Conservation (phyloP, 352 stramenopile genomes). For the Pythium oligandrum region DNA sequence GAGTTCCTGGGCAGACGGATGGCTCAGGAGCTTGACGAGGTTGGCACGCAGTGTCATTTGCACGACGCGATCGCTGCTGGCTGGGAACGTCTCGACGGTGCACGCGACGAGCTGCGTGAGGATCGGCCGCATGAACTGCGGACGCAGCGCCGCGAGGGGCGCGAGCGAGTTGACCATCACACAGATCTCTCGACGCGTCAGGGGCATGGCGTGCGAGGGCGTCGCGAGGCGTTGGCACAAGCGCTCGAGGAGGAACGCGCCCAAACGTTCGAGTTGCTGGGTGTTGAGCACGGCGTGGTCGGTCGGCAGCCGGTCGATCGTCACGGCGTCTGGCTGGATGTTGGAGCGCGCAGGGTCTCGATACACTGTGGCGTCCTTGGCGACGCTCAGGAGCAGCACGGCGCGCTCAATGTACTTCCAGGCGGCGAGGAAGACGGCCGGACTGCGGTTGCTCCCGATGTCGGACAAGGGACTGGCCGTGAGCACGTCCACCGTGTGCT, state of each 20-base stretch:
- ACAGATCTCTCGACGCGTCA: conserved; percentile 48
- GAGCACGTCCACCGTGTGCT: conserved; percentile 42
- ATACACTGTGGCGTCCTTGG: conserved; percentile 54
- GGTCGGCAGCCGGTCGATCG: conserved; percentile 40
- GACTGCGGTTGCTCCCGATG: conserved; percentile 45
- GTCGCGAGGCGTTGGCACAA: conserved; percentile 33
- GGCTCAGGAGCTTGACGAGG: conserved; percentile 63
- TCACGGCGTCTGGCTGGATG: conserved; percentile 61
- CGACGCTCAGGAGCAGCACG: conserved; percentile 48
- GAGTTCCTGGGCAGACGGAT: conserved; percentile 49
- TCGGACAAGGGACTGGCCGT: conserved; percentile 1
- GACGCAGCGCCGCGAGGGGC: conserved; percentile 50
- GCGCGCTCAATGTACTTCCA: conserved; percentile 60
- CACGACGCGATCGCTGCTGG: conserved; percentile 31
- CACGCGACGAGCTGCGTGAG: conserved; percentile 43
- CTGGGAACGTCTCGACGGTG: conserved; percentile 18
- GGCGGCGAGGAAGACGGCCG: conserved; percentile 41
- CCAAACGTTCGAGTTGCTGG: conserved; percentile 33
- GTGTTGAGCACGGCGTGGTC: conserved; percentile 29
- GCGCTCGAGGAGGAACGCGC: conserved; percentile 30
- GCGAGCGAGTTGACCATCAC: conserved; percentile 68
- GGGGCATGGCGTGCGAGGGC: conserved; percentile 5
- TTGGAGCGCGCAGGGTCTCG: conserved; percentile 73
- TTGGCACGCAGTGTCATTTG: conserved; percentile 65
- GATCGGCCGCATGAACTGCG: conserved; percentile 51